Percentiles rank a stretch among this genome's conserved stretches.
Conservation (phyloP, 208 protist genomes). For the Zelonia costaricensis region DNA sequence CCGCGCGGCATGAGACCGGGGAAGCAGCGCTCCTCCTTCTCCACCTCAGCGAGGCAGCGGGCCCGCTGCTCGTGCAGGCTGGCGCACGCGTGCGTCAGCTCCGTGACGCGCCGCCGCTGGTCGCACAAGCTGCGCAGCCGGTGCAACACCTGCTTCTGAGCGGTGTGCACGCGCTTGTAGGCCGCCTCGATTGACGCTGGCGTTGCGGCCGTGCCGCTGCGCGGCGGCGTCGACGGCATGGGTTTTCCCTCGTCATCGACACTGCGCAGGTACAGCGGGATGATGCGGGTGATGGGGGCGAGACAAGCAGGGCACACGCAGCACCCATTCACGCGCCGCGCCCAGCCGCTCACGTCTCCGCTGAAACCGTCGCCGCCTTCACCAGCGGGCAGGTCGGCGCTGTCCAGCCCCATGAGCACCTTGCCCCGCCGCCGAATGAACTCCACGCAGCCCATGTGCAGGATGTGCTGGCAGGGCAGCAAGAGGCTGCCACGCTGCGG, state of each 20-base stretch:
- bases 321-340: slow-evolving; percentile 3
- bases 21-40: slow-evolving; percentile 53
- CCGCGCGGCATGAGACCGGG: slow-evolving; percentile 19
- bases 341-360: not conserved
- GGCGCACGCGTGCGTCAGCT: slow-evolving; percentile 61
- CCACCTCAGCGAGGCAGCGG: slow-evolving; percentile 39
- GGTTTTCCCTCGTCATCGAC: slow-evolving; percentile 11
- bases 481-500: slow-evolving; percentile 62
- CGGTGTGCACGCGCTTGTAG: slow-evolving; percentile 31
- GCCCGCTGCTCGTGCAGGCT: slow-evolving; percentile 56
- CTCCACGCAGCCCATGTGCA: slow-evolving; percentile 79
- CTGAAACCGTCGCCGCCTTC: not conserved
- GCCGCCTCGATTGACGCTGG: slow-evolving; percentile 13
- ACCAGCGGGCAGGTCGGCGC: slow-evolving; percentile 11
- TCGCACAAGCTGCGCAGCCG: slow-evolving; percentile 47
- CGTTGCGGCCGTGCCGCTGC: not conserved
- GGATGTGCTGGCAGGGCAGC: slow-evolving; percentile 83
- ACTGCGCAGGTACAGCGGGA: slow-evolving; percentile 53
- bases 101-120: slow-evolving; percentile 37
- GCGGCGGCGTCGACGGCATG: not conserved
- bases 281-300: slow-evolving; percentile 32
- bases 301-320: slow-evolving; percentile 57
- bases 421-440: slow-evolving; percentile 51
- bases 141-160: slow-evolving; percentile 52
- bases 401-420: slow-evolving; percentile 16